phyloP scores from a whole-genome alignment of 345 rosid genomes.

The Odontarrhena argentea region DNA sequence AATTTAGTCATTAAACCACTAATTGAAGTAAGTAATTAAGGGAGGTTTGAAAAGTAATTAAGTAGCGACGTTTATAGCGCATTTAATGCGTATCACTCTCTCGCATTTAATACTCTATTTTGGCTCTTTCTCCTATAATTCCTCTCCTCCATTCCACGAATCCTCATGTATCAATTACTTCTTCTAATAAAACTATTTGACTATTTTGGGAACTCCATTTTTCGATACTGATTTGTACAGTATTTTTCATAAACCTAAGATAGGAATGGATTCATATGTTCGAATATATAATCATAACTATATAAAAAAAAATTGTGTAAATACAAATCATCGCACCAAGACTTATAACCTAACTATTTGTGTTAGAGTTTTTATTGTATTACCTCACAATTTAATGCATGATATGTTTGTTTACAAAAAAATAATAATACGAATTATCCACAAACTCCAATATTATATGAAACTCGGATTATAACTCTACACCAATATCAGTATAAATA shows the following conservation, averaged over 20 bases:
- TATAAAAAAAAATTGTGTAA: too few relatives aligned
- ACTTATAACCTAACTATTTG: too few relatives aligned
- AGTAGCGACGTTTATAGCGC: slow-evolving; percentile 17
- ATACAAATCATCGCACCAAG: too few relatives aligned
- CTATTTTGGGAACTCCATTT: slow-evolving; percentile 6
- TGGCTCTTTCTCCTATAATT: slow-evolving; percentile 36
- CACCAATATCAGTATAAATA: too few relatives aligned
- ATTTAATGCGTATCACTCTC: slow-evolving; percentile 28
- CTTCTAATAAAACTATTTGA: neutral
- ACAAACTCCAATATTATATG: too few relatives aligned
- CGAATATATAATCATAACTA: neutral
- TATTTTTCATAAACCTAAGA: neutral
- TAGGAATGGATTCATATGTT: neutral
- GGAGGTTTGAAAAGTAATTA: slow-evolving; percentile 34
- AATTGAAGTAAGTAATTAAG: slow-evolving; percentile 16
- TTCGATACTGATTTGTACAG: slow-evolving; percentile 25
- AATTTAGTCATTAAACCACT: slow-evolving; percentile 21
- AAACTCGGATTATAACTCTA: too few relatives aligned
- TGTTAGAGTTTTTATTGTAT: too few relatives aligned
- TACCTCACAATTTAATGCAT: too few relatives aligned
- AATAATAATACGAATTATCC: too few relatives aligned
- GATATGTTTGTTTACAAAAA: too few relatives aligned
- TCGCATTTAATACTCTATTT: slow-evolving; percentile 28
- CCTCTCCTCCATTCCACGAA: slow-evolving; percentile 37
- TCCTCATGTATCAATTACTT: slow-evolving; percentile 25